phyloP scores from a whole-genome alignment of 805 yeast genomes.

The Danielia reshetovae region DNA sequence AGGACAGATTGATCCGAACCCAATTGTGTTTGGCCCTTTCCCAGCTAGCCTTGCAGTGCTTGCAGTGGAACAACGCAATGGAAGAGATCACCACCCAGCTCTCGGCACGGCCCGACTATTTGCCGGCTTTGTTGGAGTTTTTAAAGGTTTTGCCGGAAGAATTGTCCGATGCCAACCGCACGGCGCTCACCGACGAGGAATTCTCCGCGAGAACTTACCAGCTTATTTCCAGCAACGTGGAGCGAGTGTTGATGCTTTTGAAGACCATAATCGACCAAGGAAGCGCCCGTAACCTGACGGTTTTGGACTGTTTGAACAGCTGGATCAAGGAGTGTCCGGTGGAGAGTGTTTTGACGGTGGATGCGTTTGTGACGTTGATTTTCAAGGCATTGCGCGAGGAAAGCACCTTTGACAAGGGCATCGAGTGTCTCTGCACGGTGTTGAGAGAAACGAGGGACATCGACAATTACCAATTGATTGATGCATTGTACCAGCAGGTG shows the following conservation, averaged over 20 bases:
- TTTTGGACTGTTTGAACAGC: conserved; percentile 75
- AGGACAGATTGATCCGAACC: conserved; percentile 60
- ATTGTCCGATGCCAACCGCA: conserved; percentile 67
- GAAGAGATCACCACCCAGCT: conserved; percentile 58
- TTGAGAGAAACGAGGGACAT: conserved; percentile 79
- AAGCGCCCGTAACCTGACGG: conserved; percentile 28
- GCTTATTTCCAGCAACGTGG: conserved; percentile 64
- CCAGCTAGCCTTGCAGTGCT: conserved; percentile 72
- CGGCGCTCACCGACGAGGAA: conserved; percentile 80
- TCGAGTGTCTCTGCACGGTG: conserved; percentile 82
- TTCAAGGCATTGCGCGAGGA: conserved; percentile 58
- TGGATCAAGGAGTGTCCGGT: conserved; percentile 90
- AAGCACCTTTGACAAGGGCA: conserved; percentile 74
- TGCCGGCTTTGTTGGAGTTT: conserved; percentile 64
- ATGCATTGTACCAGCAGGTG: conserved; percentile 65
- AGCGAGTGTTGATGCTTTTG: conserved; percentile 61
- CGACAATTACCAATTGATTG: conserved; percentile 56
- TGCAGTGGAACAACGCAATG: conserved; percentile 69
- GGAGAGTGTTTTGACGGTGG: conserved; percentile 57
- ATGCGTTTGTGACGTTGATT: conserved; percentile 64
- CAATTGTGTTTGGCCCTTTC: conserved; percentile 83
- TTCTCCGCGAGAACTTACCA: conserved; percentile 59
- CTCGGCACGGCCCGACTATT: conserved; percentile 31
- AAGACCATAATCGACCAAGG: conserved; percentile 38
- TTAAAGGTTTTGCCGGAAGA: conserved; percentile 90